These are phyloP conservation scores for Penicillium sp. DNA, from an alignment of 2,329 filamentous ascomycete genomes.

Conservation along the genomic window DNA sequence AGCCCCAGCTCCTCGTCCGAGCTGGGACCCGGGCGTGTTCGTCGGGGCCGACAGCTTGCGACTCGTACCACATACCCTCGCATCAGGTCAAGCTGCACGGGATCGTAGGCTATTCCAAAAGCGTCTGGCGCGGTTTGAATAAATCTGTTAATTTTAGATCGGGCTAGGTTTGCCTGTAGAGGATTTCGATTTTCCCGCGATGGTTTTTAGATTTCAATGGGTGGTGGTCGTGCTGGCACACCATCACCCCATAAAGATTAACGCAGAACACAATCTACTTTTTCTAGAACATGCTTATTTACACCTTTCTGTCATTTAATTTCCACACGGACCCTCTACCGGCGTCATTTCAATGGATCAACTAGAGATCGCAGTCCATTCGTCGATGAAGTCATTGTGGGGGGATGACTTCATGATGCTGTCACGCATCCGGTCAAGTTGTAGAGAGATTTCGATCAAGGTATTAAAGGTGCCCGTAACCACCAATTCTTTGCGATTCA, in stretches of 20 bases:
- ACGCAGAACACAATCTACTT: neutral
- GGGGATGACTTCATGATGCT: constrained; percentile 34
- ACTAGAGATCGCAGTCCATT: constrained; percentile 4
- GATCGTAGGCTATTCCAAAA: neutral
- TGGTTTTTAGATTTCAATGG: neutral
- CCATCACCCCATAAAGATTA: neutral
- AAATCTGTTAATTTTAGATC: neutral
- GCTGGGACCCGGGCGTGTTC: neutral
- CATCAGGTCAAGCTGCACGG: neutral
- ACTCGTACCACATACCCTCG: neutral
- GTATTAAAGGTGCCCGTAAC: neutral
- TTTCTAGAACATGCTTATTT: neutral
- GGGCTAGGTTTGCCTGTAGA: neutral
- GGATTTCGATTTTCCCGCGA: neutral
- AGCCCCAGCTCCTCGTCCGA: neutral
- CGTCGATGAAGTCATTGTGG: constrained; percentile 30
- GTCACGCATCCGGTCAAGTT: constrained; percentile 17
- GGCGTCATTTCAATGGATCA: neutral
- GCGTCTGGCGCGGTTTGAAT: neutral
- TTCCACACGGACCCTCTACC: neutral
- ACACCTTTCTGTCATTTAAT: neutral
- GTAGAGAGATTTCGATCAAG: neutral
- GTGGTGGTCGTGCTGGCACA: neutral
- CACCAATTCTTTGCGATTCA: neutral
- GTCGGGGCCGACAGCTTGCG: neutral